Evolutionary conservation across 2,329 filamentous ascomycete species (phyloP).

Genomic region (Chaetothyriales sp.): DNA sequence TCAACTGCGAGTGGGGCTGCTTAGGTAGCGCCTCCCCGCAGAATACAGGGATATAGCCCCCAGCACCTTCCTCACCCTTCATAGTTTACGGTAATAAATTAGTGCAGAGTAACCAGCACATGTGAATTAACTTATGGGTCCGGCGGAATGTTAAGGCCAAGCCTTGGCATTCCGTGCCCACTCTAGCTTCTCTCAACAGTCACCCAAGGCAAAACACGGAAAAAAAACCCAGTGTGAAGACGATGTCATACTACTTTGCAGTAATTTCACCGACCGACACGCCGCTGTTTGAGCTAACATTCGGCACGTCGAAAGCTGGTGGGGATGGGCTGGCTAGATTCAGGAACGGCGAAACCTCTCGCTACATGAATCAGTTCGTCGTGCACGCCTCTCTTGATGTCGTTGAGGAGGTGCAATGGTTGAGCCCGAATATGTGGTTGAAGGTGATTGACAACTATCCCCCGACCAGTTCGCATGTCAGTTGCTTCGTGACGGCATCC

Average conservation of each 20-base stretch:
- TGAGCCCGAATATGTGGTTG: slow-evolving; percentile 75
- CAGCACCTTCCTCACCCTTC: too few relatives aligned
- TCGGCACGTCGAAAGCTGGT: slow-evolving; percentile 89
- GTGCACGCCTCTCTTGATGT: slow-evolving; percentile 88
- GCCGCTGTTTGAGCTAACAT: slow-evolving; percentile 91
- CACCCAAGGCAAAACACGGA: too few relatives aligned
- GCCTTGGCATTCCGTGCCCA: too few relatives aligned
- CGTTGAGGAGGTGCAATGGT: slow-evolving; percentile 93
- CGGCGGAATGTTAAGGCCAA: too few relatives aligned
- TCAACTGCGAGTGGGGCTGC: too few relatives aligned
- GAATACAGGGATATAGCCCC: too few relatives aligned
- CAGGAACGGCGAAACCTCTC: slow-evolving; percentile 55
- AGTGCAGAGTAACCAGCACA: too few relatives aligned
- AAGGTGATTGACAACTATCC: slow-evolving; percentile 96
- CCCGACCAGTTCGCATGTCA: slow-evolving; percentile 67
- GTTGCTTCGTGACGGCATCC: slow-evolving; percentile 81
- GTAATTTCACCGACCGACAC: slow-evolving; percentile 93
- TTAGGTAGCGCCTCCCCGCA: too few relatives aligned
- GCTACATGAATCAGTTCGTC: slow-evolving; percentile 95
- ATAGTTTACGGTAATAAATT: too few relatives aligned
- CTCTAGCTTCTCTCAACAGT: too few relatives aligned
- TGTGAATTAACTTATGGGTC: too few relatives aligned
- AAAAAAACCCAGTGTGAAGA: background rate
- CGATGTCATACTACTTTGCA: slow-evolving; percentile 97
- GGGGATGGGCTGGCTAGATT: slow-evolving; percentile 86